Conservation (phyloP, 768 basidiomycete genomes). For the Boletus pseudo-olivaceus region DNA sequence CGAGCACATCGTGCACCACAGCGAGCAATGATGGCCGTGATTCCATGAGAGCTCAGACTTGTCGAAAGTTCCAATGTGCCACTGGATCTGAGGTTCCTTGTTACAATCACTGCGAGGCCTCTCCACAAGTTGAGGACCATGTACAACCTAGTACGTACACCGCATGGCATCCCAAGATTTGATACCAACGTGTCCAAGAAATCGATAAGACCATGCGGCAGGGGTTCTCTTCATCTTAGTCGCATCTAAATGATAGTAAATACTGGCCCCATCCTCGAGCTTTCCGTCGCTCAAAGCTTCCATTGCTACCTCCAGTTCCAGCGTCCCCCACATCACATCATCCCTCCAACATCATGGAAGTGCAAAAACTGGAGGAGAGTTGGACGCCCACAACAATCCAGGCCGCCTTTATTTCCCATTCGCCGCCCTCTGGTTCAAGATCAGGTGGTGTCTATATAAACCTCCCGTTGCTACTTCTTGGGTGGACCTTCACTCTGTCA, state of each 20-base stretch:
- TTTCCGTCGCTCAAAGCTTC: neutral
- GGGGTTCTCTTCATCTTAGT: neutral
- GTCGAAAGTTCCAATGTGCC: too few relatives aligned
- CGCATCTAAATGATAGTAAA: neutral
- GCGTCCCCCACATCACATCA: too few relatives aligned
- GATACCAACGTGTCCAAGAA: too few relatives aligned
- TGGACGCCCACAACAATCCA: slow-evolving; percentile 15
- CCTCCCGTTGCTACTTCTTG: slow-evolving; percentile 8
- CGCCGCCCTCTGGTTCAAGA: neutral
- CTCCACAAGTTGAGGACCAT: too few relatives aligned
- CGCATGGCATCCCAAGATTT: too few relatives aligned
- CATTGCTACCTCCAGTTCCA: too few relatives aligned
- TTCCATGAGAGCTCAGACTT: neutral
- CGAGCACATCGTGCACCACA: slow-evolving; percentile 27
- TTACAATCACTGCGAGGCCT: too few relatives aligned
- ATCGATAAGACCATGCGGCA: slow-evolving; percentile 2
- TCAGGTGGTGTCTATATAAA: neutral
- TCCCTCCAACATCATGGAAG: neutral
- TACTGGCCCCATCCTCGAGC: neutral
- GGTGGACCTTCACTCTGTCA: slow-evolving; percentile 17
- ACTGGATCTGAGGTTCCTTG: neutral
- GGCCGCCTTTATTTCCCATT: neutral
- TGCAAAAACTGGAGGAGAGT: slow-evolving; percentile 8
- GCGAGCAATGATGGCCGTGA: slow-evolving; percentile 23
- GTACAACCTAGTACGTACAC: too few relatives aligned